Evolutionary conservation across 1,139 yeast species (phyloP).

Genomic region (Meyerozyma guilliermondii): DNA sequence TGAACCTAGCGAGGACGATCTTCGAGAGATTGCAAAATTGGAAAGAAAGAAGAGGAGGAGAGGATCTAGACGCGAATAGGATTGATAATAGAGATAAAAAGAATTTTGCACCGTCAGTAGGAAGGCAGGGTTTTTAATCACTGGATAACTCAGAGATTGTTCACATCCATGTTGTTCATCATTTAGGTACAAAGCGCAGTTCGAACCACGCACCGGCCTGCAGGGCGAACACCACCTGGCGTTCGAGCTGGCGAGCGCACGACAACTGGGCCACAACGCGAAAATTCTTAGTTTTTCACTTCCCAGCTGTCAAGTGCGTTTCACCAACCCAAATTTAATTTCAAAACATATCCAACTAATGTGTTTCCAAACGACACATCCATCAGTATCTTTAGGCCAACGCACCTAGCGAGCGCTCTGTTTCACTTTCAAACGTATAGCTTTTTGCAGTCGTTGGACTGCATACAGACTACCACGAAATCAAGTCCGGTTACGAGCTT

Average conservation of each 20-base stretch:
- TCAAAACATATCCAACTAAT: no score
- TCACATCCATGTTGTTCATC: conserved; percentile 51
- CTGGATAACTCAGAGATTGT: conserved; percentile 49
- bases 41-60: conserved; percentile 63
- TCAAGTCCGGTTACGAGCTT: no score
- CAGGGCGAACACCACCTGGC: conserved; percentile 6
- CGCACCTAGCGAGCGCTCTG: no score
- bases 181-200: conserved; percentile 18
- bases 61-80: conserved; percentile 9
- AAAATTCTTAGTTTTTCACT: conserved; percentile 4
- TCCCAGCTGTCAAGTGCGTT: not conserved
- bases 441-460: no score
- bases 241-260: conserved; percentile 8
- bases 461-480: no score
- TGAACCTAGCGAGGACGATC: conserved; percentile 90
- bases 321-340: no score
- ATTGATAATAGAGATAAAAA: conserved; percentile 5
- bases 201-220: conserved; percentile 22
- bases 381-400: no score
- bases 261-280: conserved; percentile 16
- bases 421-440: no score
- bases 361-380: no score
- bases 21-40: conserved; percentile 63
- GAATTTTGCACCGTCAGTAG: conserved; percentile 34
- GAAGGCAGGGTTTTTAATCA: conserved; percentile 53